Evolutionary conservation across 768 basidiomycete genomes (phyloP).

Genomic region (Russula sp.): DNA sequence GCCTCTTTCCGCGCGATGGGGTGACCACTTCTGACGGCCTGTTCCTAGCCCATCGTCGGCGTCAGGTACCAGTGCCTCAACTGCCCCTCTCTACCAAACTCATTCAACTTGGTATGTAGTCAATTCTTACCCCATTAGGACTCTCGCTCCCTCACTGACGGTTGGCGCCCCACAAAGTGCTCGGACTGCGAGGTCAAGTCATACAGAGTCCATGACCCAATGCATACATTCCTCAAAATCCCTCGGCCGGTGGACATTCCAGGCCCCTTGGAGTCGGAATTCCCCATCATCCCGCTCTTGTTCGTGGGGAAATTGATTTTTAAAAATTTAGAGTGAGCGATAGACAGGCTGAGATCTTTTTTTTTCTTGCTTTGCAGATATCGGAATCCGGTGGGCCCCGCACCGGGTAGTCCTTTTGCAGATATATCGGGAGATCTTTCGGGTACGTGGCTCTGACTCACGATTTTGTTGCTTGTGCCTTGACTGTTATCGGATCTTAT

Average conservation of each 20-base stretch:
- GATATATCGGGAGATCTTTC: slow-evolving; percentile 41
- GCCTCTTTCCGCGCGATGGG: not conserved
- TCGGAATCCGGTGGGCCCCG: slow-evolving; percentile 51
- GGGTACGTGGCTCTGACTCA: slow-evolving; percentile 34
- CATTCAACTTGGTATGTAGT: slow-evolving; percentile 64
- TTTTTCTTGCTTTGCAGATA: slow-evolving; percentile 50
- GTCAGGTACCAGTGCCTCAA: slow-evolving; percentile 84
- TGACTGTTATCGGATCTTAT: not conserved
- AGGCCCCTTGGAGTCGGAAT: slow-evolving; percentile 43
- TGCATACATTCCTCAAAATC: slow-evolving; percentile 85
- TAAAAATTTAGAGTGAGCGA: not conserved
- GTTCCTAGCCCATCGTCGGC: slow-evolving; percentile 59
- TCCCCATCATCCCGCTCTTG: slow-evolving; percentile 65
- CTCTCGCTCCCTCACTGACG: not conserved
- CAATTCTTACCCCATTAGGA: not conserved
- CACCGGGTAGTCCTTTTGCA: slow-evolving; percentile 27
- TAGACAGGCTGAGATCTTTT: not conserved
- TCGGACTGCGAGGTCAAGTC: slow-evolving; percentile 70
- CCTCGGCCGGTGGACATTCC: slow-evolving; percentile 59
- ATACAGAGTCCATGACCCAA: slow-evolving; percentile 72
- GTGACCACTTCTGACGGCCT: not conserved
- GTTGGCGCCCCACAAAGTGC: slow-evolving; percentile 44
- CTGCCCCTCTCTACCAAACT: slow-evolving; percentile 66
- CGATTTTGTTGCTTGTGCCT: not conserved
- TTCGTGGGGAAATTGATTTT: slow-evolving; percentile 30